These are phyloP conservation scores for Lactifluus echinatus DNA, from an alignment of 768 basidiomycete genomes.

Conservation along the genomic window DNA sequence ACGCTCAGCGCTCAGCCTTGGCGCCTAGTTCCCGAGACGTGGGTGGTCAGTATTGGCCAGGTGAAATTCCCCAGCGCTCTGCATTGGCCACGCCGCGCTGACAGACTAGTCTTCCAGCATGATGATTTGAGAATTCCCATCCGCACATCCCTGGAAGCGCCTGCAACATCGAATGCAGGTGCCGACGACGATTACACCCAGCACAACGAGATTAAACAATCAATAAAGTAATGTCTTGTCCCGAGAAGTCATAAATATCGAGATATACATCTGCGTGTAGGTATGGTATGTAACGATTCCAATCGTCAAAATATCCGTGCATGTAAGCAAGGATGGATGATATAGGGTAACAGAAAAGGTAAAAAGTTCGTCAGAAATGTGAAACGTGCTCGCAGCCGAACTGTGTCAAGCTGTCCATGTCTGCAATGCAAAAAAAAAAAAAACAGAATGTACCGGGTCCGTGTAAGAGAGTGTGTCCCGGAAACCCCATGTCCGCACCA, in stretches of 20 bases:
- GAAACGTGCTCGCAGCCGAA: constrained; percentile 15
- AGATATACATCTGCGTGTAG: background rate
- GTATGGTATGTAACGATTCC: constrained; percentile 7
- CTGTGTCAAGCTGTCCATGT: background rate
- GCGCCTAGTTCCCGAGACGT: constrained; percentile 5
- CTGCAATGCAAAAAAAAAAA: background rate
- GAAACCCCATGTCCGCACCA: background rate
- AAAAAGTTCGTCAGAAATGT: constrained; percentile 5
- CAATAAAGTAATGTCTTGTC: background rate
- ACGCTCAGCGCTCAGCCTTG: background rate
- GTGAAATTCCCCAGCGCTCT: no score
- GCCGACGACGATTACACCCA: background rate
- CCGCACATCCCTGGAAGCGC: background rate
- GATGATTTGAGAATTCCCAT: background rate
- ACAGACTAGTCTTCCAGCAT: background rate
- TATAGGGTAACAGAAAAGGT: background rate
- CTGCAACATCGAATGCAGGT: background rate
- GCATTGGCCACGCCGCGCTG: background rate
- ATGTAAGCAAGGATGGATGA: background rate
- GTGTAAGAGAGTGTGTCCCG: background rate
- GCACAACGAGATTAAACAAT: background rate
- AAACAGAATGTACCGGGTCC: background rate
- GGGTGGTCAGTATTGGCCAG: background rate
- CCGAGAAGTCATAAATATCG: background rate
- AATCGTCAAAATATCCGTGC: constrained; percentile 3